A percentile compares a stretch with the other conserved stretches of the same genome.
Conservation (phyloP, 768 basidiomycete species). For the Tulasnella sp. region DNA sequence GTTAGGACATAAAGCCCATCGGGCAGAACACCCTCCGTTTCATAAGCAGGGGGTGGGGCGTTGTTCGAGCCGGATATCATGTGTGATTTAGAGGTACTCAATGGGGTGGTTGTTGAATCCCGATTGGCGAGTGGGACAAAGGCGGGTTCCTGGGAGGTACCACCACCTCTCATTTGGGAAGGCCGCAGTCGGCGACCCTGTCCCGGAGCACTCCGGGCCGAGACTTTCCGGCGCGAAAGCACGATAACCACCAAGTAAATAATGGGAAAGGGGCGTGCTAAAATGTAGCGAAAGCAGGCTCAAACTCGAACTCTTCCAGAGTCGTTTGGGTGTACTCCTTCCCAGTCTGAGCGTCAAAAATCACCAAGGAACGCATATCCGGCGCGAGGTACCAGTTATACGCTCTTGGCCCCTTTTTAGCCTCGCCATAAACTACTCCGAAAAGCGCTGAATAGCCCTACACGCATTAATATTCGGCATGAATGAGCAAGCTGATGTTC, state of each 20-base stretch:
- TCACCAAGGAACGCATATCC: not conserved
- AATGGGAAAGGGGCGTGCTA: not conserved
- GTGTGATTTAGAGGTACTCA: not conserved
- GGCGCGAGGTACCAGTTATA: not conserved
- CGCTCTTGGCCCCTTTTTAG: not conserved
- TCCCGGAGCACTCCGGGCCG: too few relatives aligned
- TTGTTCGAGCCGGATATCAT: not conserved
- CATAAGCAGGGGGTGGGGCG: not conserved
- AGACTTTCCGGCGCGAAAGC: too few relatives aligned
- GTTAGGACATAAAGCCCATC: not conserved
- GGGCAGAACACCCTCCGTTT: not conserved
- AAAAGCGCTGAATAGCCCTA: too few relatives aligned
- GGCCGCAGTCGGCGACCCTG: too few relatives aligned
- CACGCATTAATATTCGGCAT: too few relatives aligned
- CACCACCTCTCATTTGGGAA: not conserved
- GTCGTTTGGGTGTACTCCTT: not conserved
- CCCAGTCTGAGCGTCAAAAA: conserved; percentile 7
- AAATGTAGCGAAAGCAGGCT: not conserved
- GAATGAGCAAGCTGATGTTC: too few relatives aligned
- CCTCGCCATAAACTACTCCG: not conserved
- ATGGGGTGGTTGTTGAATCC: not conserved
- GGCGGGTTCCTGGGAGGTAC: not conserved
- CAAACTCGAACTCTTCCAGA: not conserved
- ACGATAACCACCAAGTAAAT: too few relatives aligned
- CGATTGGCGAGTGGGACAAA: not conserved